Evolutionary conservation across 768 basidiomycete species (phyloP).

Genomic region (Trichaptum fuscoviolaceum): DNA sequence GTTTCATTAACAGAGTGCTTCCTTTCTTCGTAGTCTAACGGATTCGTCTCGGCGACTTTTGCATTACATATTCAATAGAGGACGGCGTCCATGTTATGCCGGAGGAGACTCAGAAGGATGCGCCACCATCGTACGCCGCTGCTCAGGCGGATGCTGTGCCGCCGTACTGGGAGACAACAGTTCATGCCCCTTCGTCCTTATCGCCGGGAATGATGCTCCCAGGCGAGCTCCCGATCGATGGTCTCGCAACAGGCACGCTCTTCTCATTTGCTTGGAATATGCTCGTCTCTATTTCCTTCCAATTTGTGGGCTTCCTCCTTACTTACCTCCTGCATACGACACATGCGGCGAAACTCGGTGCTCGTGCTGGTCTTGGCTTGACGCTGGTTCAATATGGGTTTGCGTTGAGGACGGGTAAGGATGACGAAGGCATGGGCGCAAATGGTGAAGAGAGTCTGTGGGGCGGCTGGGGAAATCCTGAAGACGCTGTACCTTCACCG

Average conservation of each 20-base stretch:
- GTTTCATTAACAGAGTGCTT: not conserved
- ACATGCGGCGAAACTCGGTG: constrained; percentile 89
- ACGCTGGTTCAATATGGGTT: constrained; percentile 96
- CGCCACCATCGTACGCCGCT: constrained; percentile 87
- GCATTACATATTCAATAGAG: constrained; percentile 31
- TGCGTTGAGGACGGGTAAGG: constrained; percentile 55
- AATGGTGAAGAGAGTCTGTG: constrained; percentile 20
- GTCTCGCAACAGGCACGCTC: constrained; percentile 73
- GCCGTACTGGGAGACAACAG: constrained; percentile 95
- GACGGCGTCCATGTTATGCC: constrained; percentile 73
- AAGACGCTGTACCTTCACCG: not conserved
- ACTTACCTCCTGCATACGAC: constrained; percentile 93
- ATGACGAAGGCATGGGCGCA: constrained; percentile 32
- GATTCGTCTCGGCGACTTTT: not conserved
- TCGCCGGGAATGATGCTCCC: constrained; percentile 20
- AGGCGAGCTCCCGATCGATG: constrained; percentile 87
- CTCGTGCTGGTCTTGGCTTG: constrained; percentile 91
- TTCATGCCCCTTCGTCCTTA: constrained; percentile 75
- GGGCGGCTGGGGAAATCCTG: constrained; percentile 14
- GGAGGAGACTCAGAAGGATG: constrained; percentile 76
- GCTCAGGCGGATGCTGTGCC: constrained; percentile 96
- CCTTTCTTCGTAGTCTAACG: not conserved
- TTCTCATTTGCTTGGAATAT: constrained; percentile 92
- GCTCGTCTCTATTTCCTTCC: constrained; percentile 93
- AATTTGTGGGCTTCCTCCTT: constrained; percentile 89